Evolutionary conservation across 768 basidiomycete species (phyloP).

Genomic region (Daedaleopsis sinensis): DNA sequence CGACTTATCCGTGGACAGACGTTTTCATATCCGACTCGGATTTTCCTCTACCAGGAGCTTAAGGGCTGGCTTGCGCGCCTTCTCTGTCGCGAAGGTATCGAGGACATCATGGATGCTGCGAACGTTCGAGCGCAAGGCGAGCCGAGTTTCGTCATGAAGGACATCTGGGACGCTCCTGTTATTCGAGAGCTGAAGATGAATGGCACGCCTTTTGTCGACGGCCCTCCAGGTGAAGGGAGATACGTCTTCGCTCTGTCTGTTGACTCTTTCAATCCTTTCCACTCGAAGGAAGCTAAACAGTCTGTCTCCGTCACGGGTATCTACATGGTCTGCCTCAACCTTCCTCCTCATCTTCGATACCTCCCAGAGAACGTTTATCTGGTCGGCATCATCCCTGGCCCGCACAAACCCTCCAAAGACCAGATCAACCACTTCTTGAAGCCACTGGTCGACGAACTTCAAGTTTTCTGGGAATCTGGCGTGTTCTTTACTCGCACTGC

Average conservation of each 20-base stretch:
- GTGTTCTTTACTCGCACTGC: constrained; percentile 33
- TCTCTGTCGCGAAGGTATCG: constrained; percentile 6
- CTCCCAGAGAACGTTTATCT: constrained; percentile 41
- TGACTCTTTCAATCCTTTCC: constrained; percentile 20
- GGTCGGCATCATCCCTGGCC: constrained; percentile 46
- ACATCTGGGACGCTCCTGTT: constrained; percentile 2
- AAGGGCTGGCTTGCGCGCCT: constrained; percentile 11
- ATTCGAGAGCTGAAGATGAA: background rate
- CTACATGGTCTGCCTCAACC: constrained; percentile 30
- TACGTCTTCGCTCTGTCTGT: constrained; percentile 5
- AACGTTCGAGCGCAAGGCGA: background rate
- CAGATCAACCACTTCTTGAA: constrained; percentile 42
- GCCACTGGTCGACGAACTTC: constrained; percentile 40
- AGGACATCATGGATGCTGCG: constrained; percentile 4
- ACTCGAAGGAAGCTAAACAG: constrained; percentile 5
- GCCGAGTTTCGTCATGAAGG: background rate
- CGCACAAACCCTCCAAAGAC: constrained; percentile 36
- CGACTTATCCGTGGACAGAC: background rate
- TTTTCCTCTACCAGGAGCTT: constrained; percentile 3
- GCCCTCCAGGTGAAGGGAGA: background rate
- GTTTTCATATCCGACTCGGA: background rate
- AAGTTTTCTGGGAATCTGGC: constrained; percentile 37
- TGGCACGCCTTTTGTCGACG: background rate
- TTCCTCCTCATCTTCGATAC: constrained; percentile 26
- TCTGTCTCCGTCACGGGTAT: constrained; percentile 18